phyloP scores from a whole-genome alignment of 371 early-diverging fungal species.

The Gilbertella persicaria region DNA sequence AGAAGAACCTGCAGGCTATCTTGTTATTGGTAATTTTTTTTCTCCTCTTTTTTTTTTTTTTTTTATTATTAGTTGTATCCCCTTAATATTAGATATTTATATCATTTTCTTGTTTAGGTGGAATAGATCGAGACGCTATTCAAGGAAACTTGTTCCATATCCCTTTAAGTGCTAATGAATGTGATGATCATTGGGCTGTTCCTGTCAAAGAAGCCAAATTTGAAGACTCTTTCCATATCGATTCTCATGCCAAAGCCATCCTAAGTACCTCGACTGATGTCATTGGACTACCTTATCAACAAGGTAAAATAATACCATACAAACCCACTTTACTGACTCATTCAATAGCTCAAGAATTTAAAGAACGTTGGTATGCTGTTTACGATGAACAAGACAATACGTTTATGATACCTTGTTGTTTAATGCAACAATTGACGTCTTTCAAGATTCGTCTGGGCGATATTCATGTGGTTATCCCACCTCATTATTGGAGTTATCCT shows the following conservation, averaged over 20 bases:
- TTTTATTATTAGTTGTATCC: neutral
- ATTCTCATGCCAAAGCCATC: slow-evolving; percentile 37
- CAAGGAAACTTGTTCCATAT: slow-evolving; percentile 42
- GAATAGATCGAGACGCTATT: slow-evolving; percentile 42
- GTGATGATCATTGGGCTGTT: slow-evolving; percentile 42
- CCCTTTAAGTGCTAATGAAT: slow-evolving; percentile 18
- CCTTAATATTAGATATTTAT: neutral
- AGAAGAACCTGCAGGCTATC: slow-evolving; percentile 43
- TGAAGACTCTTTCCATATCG: slow-evolving; percentile 26
- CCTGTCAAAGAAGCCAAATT: slow-evolving; percentile 43
- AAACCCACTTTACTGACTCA: neutral
- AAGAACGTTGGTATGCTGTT: slow-evolving; percentile 40
- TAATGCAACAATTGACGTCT: slow-evolving; percentile 38
- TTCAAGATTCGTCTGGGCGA: slow-evolving; percentile 40
- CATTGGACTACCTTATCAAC: slow-evolving; percentile 45
- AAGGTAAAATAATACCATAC: slow-evolving; percentile 27
- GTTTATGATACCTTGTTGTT: slow-evolving; percentile 46
- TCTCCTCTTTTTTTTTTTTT: slow-evolving; percentile 2
- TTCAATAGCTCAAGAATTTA: slow-evolving; percentile 42
- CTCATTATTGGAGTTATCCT: slow-evolving; percentile 45
- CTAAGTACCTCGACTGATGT: slow-evolving; percentile 40
- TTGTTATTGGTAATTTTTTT: slow-evolving; percentile 36
- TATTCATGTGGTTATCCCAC: slow-evolving; percentile 36
- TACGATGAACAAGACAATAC: slow-evolving; percentile 40
- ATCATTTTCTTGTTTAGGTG: slow-evolving; percentile 29